phyloP scores from a whole-genome alignment of 441 rosid genomes.

The Macaranga tanarius region DNA sequence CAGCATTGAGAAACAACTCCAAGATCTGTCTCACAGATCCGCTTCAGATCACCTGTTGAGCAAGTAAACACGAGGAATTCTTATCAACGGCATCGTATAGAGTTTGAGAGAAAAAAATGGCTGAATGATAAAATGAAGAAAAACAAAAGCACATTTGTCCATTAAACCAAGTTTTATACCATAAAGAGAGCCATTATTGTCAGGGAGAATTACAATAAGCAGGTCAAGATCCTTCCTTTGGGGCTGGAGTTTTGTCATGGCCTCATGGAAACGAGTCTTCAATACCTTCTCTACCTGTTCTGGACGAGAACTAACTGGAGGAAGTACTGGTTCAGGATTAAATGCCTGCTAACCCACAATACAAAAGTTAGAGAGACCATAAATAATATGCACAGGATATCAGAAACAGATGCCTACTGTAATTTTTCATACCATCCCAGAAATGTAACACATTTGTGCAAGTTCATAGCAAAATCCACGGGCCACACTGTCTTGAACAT shows the following conservation, averaged over 20 bases:
- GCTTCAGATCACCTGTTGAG: conserved; percentile 78
- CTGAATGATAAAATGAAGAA: neutral
- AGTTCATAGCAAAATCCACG: conserved; percentile 77
- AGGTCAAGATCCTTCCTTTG: conserved; percentile 80
- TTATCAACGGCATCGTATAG: neutral
- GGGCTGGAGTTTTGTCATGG: conserved; percentile 52
- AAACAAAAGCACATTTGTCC: neutral
- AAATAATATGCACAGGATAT: conserved; percentile 6
- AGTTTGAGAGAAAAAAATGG: neutral
- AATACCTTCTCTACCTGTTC: conserved; percentile 82
- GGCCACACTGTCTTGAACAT: conserved; percentile 69
- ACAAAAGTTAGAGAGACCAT: conserved; percentile 8
- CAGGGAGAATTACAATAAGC: conserved; percentile 86
- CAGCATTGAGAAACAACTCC: conserved; percentile 97
- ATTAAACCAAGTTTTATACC: conserved; percentile 37
- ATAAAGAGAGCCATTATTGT: conserved; percentile 89
- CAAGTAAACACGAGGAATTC: conserved; percentile 7
- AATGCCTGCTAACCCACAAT: conserved; percentile 51
- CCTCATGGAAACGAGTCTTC: conserved; percentile 86
- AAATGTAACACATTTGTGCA: conserved; percentile 76
- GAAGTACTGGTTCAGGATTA: conserved; percentile 72
- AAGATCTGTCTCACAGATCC: conserved; percentile 95
- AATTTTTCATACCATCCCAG: conserved; percentile 72
- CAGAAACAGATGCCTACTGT: neutral
- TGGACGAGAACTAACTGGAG: conserved; percentile 63